A percentile compares a stretch with the other conserved stretches of the same genome.
Conservation (phyloP, 495 filamentous ascomycete genomes). For the Hypomontagnella submonticulosa region DNA sequence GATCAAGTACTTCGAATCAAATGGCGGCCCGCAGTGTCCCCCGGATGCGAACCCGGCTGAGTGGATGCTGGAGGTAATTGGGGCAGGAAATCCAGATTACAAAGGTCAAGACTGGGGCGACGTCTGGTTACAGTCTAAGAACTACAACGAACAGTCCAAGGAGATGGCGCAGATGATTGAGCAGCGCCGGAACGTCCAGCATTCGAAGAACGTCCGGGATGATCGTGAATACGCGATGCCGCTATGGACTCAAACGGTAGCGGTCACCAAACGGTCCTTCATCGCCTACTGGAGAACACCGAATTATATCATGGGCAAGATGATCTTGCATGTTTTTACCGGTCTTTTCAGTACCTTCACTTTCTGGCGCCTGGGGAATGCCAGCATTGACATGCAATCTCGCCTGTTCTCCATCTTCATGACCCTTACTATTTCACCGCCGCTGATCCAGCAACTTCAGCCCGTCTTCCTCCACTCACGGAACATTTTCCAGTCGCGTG, state of each 20-base stretch:
- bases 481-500: constrained; percentile 76
- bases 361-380: constrained; percentile 73
- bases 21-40: constrained; percentile 73
- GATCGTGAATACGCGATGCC: constrained; percentile 45
- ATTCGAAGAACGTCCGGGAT: constrained; percentile 46
- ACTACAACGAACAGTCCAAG: constrained; percentile 69
- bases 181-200: constrained; percentile 34
- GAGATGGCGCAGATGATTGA: constrained; percentile 49
- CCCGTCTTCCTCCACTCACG: constrained; percentile 75
- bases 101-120: constrained; percentile 76
- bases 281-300: constrained; percentile 79
- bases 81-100: constrained; percentile 56
- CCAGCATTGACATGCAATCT: constrained; percentile 75
- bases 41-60: constrained; percentile 76
- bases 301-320: constrained; percentile 74
- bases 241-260: constrained; percentile 54
- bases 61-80: constrained; percentile 89
- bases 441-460: constrained; percentile 68
- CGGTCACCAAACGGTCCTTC: constrained; percentile 68
- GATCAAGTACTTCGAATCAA: constrained; percentile 63
- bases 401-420: constrained; percentile 80
- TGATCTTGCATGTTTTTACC: constrained; percentile 51
- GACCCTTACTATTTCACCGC: constrained; percentile 62
- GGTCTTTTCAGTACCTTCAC: constrained; percentile 80
- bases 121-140: constrained; percentile 76